phyloP scores from a whole-genome alignment of 345 rosid species.

The Trapa incisa region DNA sequence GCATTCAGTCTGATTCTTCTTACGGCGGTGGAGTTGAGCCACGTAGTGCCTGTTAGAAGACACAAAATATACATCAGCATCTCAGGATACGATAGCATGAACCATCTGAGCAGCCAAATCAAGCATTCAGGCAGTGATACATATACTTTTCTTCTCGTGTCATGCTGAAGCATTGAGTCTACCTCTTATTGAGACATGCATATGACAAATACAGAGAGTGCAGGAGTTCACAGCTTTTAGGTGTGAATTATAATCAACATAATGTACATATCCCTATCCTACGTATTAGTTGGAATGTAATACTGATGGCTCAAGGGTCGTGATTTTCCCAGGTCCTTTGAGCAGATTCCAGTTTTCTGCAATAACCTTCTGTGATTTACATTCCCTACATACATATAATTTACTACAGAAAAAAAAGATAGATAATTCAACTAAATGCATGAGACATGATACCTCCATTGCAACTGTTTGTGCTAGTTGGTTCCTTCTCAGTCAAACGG shows the following conservation, averaged over 20 bases:
- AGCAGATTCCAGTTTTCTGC: too few relatives aligned
- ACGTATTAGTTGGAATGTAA: neutral
- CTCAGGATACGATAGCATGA: neutral
- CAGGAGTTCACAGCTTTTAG: neutral
- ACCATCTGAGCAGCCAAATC: neutral
- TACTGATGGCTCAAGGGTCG: too few relatives aligned
- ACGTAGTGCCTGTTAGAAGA: neutral
- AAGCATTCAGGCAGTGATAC: neutral
- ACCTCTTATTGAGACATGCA: too few relatives aligned
- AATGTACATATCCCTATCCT: neutral
- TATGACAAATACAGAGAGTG: neutral
- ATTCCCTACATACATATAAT: too few relatives aligned
- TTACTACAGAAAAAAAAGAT: too few relatives aligned
- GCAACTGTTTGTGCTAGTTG: too few relatives aligned
- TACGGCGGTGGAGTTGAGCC: neutral
- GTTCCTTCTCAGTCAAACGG: too few relatives aligned
- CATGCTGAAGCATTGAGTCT: neutral
- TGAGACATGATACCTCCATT: too few relatives aligned
- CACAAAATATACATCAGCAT: neutral
- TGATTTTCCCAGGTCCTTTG: too few relatives aligned
- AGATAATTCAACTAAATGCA: too few relatives aligned
- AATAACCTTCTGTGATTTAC: too few relatives aligned
- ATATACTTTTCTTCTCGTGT: neutral
- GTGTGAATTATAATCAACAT: neutral
- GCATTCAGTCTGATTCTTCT: neutral